Evolutionary conservation across 192 early-diverging fungal genomes (phyloP), one percentile per base, ranked within the genome.

Genomic region (Podila verticillata): DNA sequence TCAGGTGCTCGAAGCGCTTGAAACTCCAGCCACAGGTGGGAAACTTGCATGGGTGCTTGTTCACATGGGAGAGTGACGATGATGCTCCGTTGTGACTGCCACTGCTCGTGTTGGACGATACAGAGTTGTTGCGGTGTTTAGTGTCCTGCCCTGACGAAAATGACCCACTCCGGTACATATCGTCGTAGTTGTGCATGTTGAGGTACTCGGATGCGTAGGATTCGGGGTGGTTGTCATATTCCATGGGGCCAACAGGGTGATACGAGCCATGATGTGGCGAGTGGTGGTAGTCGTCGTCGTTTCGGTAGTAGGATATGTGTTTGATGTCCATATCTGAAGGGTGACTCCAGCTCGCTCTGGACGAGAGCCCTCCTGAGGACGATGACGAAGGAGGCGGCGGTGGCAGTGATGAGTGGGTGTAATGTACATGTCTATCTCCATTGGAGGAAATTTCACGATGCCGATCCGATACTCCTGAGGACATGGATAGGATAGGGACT

Each of bases 1-100:
- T 94, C 13, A 95, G 82, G 72, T 95, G 94, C 73, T 94, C 92
- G 57, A 90, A 93, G 30, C 93, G 86, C 73, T 94, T 94, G 71
- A 95, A 95, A 34, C 83, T 87, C 88, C 87, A 89, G 26, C 64
- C 68, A 31, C 83, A 84, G 15, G 71, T 66, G 0, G 83, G 74
- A 58, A 75, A 82, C 44, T 81, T 70, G 72, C 83, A 84, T 20
- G 66, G 72, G 32, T 84, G 78, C 20, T 82, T 82, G 67, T 79
- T 79, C 5, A 28, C 69, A 10, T 32, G 48, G 22, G 29, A 24
- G 31, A 49, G 24, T 32, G 61, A 19, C 51, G 36, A 5, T n/a
- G 39, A 44, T 66, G 60, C 15, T 64, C 20, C 34, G 10, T 61
- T 32, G 17, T 62, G 61, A 7, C 26, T 36, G 29, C 13, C 20